Conservation (phyloP, 2,329 filamentous ascomycete genomes). For the Cladosporium sphaerospermum region DNA sequence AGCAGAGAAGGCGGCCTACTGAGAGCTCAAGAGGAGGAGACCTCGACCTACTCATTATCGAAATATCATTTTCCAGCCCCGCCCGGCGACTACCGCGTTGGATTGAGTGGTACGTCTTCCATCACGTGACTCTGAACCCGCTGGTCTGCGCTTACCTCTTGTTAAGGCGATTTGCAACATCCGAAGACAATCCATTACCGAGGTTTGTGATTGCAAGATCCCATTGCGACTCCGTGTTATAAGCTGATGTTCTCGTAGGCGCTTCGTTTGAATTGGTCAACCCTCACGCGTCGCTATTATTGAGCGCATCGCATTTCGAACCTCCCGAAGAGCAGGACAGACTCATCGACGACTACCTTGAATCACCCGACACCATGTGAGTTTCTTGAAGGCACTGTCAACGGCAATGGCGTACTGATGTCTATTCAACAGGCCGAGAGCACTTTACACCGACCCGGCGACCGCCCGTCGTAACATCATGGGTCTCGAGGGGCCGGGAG, state of each 20-base stretch:
- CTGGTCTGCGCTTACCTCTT: neutral
- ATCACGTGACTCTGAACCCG: neutral
- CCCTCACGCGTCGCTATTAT: conserved; percentile 29
- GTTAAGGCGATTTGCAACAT: conserved; percentile 15
- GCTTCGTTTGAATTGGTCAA: conserved; percentile 32
- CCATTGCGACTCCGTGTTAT: neutral
- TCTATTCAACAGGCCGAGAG: neutral
- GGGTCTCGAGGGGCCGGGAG: conserved; percentile 1
- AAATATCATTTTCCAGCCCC: conserved; percentile 26
- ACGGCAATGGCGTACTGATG: neutral
- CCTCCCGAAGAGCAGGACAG: conserved; percentile 30
- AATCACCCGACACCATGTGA: conserved; percentile 9
- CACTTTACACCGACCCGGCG: conserved; percentile 20
- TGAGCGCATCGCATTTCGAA: conserved; percentile 23
- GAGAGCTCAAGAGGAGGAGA: neutral
- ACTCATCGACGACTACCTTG: conserved; percentile 28
- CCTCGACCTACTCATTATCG: conserved; percentile 23
- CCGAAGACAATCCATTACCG: conserved; percentile 27
- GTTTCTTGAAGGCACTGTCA: neutral
- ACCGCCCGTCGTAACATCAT: conserved; percentile 26
- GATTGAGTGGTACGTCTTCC: conserved; percentile 22
- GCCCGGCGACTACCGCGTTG: conserved; percentile 23
- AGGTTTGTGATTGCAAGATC: neutral
- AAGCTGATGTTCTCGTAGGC: conserved; percentile 15
- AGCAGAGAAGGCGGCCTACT: conserved; percentile 6